Evolutionary conservation across 2,329 filamentous ascomycete species (phyloP).

Genomic region (Fusarium irregulare): DNA sequence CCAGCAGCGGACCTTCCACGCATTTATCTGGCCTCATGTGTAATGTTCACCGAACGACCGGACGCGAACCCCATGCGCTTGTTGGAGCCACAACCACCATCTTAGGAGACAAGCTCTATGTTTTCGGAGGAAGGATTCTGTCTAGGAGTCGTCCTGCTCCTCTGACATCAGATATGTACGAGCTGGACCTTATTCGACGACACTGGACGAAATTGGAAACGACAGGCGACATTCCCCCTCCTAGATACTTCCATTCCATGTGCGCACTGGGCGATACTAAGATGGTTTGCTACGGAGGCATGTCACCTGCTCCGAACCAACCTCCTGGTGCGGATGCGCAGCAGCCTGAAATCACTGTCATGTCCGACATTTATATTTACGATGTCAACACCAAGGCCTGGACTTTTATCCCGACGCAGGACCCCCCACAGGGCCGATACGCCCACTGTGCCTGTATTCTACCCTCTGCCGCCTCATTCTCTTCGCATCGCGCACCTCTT

Average conservation of each 20-base stretch:
- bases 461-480: slow-evolving; percentile 87
- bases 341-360: slow-evolving; percentile 90
- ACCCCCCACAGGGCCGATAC: slow-evolving; percentile 92
- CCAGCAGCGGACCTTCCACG: slow-evolving; percentile 60
- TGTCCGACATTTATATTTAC: slow-evolving; percentile 98
- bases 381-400: slow-evolving; percentile 85
- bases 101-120: slow-evolving; percentile 93
- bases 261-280: slow-evolving; percentile 95
- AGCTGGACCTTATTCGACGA: slow-evolving; percentile 87
- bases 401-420: slow-evolving; percentile 83
- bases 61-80: slow-evolving; percentile 87
- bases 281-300: slow-evolving; percentile 96
- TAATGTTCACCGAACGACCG: slow-evolving; percentile 86
- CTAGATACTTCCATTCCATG: slow-evolving; percentile 96
- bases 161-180: slow-evolving; percentile 90
- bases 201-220: slow-evolving; percentile 95
- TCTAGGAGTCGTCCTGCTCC: slow-evolving; percentile 83
- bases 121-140: slow-evolving; percentile 91
- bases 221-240: slow-evolving; percentile 85
- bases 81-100: slow-evolving; percentile 97
- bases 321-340: slow-evolving; percentile 60
- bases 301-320: slow-evolving; percentile 80
- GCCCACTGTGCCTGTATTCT: slow-evolving; percentile 95
- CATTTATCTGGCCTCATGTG: slow-evolving; percentile 76
- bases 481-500: slow-evolving; percentile 83